Evolutionary conservation across 129 eudicot genomes (phyloP).

Genomic region (Kitagawia praeruptora): DNA sequence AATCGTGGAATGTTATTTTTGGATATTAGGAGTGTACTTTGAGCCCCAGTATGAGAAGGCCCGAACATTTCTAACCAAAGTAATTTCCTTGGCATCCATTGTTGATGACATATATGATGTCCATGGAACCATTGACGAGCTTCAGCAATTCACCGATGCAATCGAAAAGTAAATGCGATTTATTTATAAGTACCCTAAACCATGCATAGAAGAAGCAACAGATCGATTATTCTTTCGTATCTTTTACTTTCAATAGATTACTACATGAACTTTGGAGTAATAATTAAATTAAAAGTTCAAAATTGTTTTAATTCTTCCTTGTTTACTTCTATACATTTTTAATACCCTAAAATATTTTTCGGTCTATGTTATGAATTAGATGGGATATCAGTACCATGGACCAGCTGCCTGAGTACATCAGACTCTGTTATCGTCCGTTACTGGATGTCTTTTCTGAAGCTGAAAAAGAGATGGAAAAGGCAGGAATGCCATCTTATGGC

Average conservation of each 20-base stretch:
- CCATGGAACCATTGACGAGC: slow-evolving; percentile 32
- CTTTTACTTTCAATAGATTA: too few species aligned
- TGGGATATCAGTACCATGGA: slow-evolving; percentile 3
- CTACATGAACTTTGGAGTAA: too few species aligned
- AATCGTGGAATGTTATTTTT: slow-evolving; percentile 31
- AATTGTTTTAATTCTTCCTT: too few species aligned
- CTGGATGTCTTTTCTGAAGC: background rate
- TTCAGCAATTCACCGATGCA: slow-evolving; percentile 26
- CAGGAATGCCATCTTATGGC: background rate
- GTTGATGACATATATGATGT: slow-evolving; percentile 40
- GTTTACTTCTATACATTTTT: too few species aligned
- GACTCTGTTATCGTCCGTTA: background rate
- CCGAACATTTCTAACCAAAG: slow-evolving; percentile 22
- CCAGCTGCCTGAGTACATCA: slow-evolving; percentile 10
- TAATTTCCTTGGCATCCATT: slow-evolving; percentile 13
- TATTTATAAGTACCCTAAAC: background rate
- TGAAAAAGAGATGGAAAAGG: background rate
- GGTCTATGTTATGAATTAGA: too few species aligned
- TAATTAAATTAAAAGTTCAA: too few species aligned
- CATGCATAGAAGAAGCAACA: too few species aligned
- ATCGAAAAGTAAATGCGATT: slow-evolving; percentile 26
- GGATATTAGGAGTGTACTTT: slow-evolving; percentile 29
- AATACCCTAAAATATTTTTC: too few species aligned
- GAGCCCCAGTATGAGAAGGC: slow-evolving; percentile 35
- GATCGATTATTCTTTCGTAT: too few species aligned